Evolutionary conservation across 768 basidiomycete genomes (phyloP), one percentile per base, ranked within the genome.

Genomic region (Tulasnella sp.): DNA sequence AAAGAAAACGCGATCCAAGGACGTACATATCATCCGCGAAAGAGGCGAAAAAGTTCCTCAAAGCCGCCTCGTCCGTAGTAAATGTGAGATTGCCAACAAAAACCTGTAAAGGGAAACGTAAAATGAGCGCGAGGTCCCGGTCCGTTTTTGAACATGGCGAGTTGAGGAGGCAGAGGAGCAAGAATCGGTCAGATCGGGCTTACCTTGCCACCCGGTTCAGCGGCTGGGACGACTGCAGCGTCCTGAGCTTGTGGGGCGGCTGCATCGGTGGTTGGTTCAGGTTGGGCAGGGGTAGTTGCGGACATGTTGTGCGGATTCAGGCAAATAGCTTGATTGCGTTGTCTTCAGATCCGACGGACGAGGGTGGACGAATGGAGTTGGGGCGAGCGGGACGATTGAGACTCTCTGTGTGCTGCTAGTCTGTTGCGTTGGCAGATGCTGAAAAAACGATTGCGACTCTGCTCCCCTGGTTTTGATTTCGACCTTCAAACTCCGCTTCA

Each of bases 61-160:
- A 84, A 81, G 86, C 86, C 73, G 89, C 85, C 77, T 90, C 87
- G 77, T 85, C 88, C 64, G 87, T 90, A 68, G 82, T 76, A 73
- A 92, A 94, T 75, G 88, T 81, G 77, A 94, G 89, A 75, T 94
- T 94, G 66, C 91, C 91, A 68, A 83, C 87, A 71, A 93, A 93
- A 75, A 91, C 86, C 89, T 92, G 65, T 19, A 48, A 23, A 49
- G 50, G 14, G 35, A 27, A 27, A 23, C 4, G n/a, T 17, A 37
- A 12, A 17, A n/a, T 31, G 6, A 5, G 46, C 15, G 14, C 12
- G 39, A 29, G n/a, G n/a, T n/a, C n/a, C n/a, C n/a, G n/a, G n/a
- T n/a, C 15, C 29, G 59, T 15, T 25, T 12, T 37, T 32, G n/a
- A n/a, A n/a, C n/a, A n/a, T n/a, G n/a, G n/a, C n/a, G n/a, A n/a